phyloP scores from a whole-genome alignment of 2,329 filamentous ascomycete genomes.

The Purpureocillium takamizusanense region DNA sequence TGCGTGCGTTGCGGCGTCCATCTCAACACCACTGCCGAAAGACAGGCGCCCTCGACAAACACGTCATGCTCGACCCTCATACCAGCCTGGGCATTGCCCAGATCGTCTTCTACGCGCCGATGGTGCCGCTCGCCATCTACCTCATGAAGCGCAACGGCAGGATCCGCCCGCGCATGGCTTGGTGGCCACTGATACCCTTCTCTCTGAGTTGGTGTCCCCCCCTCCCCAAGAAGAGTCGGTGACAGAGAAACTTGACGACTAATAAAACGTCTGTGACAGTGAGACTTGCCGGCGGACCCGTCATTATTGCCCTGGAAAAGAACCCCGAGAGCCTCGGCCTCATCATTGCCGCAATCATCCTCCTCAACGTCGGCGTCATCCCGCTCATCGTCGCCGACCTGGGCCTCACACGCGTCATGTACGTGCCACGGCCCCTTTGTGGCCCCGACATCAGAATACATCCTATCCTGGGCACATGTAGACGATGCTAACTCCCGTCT shows the following conservation, averaged over 20 bases:
- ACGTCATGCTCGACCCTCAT: slow-evolving; percentile 11
- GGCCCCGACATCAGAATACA: too few relatives aligned
- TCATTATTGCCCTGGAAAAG: slow-evolving; percentile 13
- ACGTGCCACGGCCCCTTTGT: too few relatives aligned
- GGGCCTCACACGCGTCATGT: slow-evolving; percentile 17
- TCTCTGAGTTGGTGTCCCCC: slow-evolving; percentile 9
- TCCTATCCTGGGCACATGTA: too few relatives aligned
- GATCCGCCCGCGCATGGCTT: slow-evolving; percentile 16
- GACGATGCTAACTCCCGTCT: not conserved
- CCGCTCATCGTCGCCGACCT: slow-evolving; percentile 15
- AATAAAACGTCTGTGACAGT: slow-evolving; percentile 5
- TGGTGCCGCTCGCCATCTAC: slow-evolving; percentile 13
- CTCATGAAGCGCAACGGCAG: slow-evolving; percentile 15
- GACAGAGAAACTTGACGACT: too few relatives aligned
- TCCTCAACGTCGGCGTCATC: slow-evolving; percentile 19
- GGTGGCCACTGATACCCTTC: slow-evolving; percentile 16
- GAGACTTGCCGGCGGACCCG: slow-evolving; percentile 16
- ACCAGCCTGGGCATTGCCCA: slow-evolving; percentile 15
- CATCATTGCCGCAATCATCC: slow-evolving; percentile 14
- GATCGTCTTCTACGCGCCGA: slow-evolving; percentile 15
- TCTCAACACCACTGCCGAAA: too few relatives aligned
- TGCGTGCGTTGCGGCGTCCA: too few relatives aligned
- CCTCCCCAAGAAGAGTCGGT: too few relatives aligned
- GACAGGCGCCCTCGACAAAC: too few relatives aligned
- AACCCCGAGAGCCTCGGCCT: slow-evolving; percentile 12